These are phyloP conservation scores for Jatropha curcas DNA, from an alignment of 345 rosid species.

Conservation along the genomic window DNA sequence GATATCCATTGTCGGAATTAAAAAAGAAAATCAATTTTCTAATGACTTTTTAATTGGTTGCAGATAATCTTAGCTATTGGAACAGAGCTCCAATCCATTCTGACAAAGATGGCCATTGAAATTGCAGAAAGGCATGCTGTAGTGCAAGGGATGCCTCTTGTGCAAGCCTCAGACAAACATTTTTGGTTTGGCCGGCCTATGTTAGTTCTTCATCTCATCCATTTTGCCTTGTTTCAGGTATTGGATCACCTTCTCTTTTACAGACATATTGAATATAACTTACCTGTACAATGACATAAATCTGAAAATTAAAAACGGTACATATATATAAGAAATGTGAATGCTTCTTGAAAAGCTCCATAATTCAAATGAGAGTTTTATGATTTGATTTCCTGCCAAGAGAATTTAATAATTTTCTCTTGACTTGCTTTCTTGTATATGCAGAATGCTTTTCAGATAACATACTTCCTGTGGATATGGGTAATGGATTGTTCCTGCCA, in stretches of 20 bases:
- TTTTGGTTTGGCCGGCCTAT: conserved; percentile 88
- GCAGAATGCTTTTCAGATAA: conserved; percentile 98
- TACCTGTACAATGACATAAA: background rate
- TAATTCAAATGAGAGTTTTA: background rate
- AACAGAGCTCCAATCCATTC: conserved; percentile 80
- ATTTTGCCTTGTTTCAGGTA: conserved; percentile 95
- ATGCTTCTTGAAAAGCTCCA: background rate
- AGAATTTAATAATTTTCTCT: background rate
- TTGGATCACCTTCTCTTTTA: background rate
- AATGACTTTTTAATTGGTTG: conserved; percentile 12
- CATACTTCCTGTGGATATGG: conserved; percentile 95
- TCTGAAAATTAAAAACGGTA: background rate
- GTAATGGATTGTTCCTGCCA: conserved; percentile 39
- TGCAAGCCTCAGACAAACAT: conserved; percentile 82
- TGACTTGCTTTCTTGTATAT: background rate
- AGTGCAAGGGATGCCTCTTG: conserved; percentile 96
- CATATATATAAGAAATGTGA: background rate
- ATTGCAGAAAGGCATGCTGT: conserved; percentile 81
- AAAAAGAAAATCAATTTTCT: conserved; percentile 4
- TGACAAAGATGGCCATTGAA: conserved; percentile 85
- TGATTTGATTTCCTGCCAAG: background rate
- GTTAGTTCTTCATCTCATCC: conserved; percentile 75
- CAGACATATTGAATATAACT: background rate
- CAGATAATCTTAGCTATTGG: conserved; percentile 92
- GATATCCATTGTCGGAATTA: background rate